Evolutionary conservation across 768 basidiomycete genomes (phyloP).

Genomic region (Mycena rosella): DNA sequence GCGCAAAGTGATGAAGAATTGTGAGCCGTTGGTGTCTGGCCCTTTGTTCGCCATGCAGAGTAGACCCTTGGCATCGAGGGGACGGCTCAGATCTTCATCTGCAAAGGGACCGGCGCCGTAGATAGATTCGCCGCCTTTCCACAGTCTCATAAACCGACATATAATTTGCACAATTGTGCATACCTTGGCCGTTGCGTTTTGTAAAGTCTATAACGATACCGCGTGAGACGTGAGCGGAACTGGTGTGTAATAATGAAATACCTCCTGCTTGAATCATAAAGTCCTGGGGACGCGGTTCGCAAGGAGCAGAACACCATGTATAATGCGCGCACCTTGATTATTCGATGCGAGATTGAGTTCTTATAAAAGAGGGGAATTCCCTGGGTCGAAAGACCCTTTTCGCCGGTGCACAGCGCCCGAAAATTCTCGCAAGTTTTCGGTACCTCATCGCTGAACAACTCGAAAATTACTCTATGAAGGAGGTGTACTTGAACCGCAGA

Average conservation of each 20-base stretch:
- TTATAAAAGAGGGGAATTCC: constrained; percentile 88
- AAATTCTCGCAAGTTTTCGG: constrained; percentile 65
- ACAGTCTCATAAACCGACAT: too few species aligned
- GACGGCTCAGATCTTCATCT: constrained; percentile 79
- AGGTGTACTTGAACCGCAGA: constrained; percentile 15
- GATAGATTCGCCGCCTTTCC: constrained; percentile 89
- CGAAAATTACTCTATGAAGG: constrained; percentile 71
- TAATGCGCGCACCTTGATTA: constrained; percentile 60
- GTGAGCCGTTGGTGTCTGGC: constrained; percentile 86
- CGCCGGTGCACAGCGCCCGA: constrained; percentile 88
- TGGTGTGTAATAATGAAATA: constrained; percentile 45
- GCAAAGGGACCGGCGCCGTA: constrained; percentile 76
- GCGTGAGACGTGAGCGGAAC: neutral
- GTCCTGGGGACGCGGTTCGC: constrained; percentile 38
- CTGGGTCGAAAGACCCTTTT: constrained; percentile 75
- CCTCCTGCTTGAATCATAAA: constrained; percentile 90
- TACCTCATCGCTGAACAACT: constrained; percentile 78
- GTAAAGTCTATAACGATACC: constrained; percentile 80
- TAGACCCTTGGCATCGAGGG: constrained; percentile 77
- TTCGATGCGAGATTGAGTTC: constrained; percentile 64
- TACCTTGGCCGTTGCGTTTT: constrained; percentile 78
- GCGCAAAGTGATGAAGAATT: constrained; percentile 89
- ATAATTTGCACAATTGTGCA: too few species aligned
- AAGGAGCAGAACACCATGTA: neutral
- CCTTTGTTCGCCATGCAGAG: constrained; percentile 94